Conservation (phyloP, 148 eudicot species). For the Vaccinium macrocarpon region DNA sequence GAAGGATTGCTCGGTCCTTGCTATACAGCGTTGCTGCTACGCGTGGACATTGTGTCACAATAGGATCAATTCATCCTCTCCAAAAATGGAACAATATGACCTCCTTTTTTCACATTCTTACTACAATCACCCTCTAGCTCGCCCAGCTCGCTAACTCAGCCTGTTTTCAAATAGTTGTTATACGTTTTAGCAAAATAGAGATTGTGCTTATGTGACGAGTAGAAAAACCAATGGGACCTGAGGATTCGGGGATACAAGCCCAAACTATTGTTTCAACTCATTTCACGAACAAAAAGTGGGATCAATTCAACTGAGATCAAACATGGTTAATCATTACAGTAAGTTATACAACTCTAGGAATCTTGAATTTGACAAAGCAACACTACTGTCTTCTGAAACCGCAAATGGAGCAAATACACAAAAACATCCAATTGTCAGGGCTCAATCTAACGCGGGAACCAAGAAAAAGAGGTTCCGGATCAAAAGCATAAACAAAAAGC, state of each 20-base stretch:
- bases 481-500: background rate
- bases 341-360: background rate
- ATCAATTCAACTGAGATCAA: background rate
- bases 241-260: background rate
- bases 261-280: background rate
- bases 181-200: background rate
- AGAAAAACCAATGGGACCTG: background rate
- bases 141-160: background rate
- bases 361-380: slow-evolving; percentile 2
- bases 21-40: no score
- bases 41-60: no score
- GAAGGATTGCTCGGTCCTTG: no score
- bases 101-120: background rate
- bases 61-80: no score
- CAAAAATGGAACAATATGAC: background rate
- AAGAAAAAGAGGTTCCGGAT: slow-evolving; percentile 15
- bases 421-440: background rate
- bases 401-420: slow-evolving; percentile 2
- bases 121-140: no score
- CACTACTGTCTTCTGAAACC: background rate
- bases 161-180: background rate
- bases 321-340: background rate
- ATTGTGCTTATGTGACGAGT: background rate
- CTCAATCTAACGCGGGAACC: slow-evolving; percentile 2
- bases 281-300: background rate